Evolutionary conservation across 2,329 filamentous ascomycete genomes (phyloP).

Genomic region (Macrophomina phaseolina): DNA sequence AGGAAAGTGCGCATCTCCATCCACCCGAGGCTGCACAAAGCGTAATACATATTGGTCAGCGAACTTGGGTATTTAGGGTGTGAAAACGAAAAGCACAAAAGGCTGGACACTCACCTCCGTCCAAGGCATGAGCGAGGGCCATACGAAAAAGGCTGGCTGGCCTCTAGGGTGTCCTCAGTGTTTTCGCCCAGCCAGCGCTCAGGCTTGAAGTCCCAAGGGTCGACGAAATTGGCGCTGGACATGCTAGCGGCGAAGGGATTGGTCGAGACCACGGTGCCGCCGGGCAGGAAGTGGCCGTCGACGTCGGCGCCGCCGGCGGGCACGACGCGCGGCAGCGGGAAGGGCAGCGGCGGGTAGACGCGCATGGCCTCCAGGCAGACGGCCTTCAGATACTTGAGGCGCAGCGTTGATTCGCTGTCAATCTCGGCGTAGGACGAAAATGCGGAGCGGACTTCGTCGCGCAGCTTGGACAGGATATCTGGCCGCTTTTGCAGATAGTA

Average conservation of each 20-base stretch:
- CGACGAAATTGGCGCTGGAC: conserved; percentile 33
- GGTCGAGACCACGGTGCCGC: conserved; percentile 30
- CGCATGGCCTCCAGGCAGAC: conserved; percentile 31
- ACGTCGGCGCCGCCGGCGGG: conserved; percentile 28
- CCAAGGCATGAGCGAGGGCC: background rate
- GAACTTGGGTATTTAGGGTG: conserved; percentile 27
- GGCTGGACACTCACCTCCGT: conserved; percentile 13
- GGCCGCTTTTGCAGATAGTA: conserved; percentile 45
- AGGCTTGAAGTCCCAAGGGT: conserved; percentile 33
- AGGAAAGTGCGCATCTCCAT: background rate
- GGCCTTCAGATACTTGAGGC: conserved; percentile 23
- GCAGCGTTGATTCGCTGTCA: background rate
- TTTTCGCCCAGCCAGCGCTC: conserved; percentile 36
- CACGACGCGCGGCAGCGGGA: conserved; percentile 24
- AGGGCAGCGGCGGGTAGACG: conserved; percentile 29
- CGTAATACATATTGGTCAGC: no score
- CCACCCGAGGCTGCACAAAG: conserved; percentile 10
- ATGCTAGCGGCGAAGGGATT: conserved; percentile 32
- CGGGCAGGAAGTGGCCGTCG: conserved; percentile 31
- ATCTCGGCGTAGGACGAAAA: conserved; percentile 29
- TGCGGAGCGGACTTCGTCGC: conserved; percentile 36
- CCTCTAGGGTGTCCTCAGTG: conserved; percentile 22
- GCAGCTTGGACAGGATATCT: conserved; percentile 38
- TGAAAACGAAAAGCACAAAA: conserved; percentile 7
- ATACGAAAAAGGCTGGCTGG: conserved; percentile 26